These are phyloP conservation scores for Yamadazyma insecticola DNA, from an alignment of 805 yeast species.

Conservation along the genomic window DNA sequence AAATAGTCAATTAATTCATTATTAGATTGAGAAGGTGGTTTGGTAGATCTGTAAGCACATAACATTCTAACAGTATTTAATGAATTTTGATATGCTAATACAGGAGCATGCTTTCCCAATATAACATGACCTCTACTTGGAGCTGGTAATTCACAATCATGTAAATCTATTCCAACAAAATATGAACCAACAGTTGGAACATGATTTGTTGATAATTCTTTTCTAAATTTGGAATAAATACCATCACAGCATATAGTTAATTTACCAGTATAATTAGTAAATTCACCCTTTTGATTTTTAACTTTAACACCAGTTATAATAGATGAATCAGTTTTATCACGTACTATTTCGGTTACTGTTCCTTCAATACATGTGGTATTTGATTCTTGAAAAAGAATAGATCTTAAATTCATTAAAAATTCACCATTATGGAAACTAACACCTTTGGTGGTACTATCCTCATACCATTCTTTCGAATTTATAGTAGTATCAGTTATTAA, in stretches of 20 bases:
- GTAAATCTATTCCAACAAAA: slow-evolving; percentile 78
- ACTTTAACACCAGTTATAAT: slow-evolving; percentile 77
- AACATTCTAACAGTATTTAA: slow-evolving; percentile 80
- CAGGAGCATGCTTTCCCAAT: slow-evolving; percentile 81
- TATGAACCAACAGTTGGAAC: slow-evolving; percentile 73
- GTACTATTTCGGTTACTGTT: slow-evolving; percentile 64
- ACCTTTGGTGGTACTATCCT: slow-evolving; percentile 57
- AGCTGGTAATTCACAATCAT: slow-evolving; percentile 70
- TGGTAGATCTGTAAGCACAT: slow-evolving; percentile 75
- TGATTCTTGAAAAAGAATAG: slow-evolving; percentile 59
- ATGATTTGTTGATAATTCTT: slow-evolving; percentile 55
- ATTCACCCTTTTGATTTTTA: slow-evolving; percentile 40
- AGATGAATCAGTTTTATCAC: slow-evolving; percentile 42
- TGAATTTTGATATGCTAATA: slow-evolving; percentile 82
- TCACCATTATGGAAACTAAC: slow-evolving; percentile 92
- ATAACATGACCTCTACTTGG: slow-evolving; percentile 86
- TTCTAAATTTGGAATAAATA: slow-evolving; percentile 87
- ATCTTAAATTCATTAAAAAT: slow-evolving; percentile 72
- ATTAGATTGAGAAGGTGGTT: slow-evolving; percentile 60
- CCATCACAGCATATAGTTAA: slow-evolving; percentile 87
- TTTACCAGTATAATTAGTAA: slow-evolving; percentile 47
- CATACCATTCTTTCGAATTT: slow-evolving; percentile 50
- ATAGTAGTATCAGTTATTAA: slow-evolving; percentile 45
- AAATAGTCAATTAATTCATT: slow-evolving; percentile 62
- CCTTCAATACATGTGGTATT: slow-evolving; percentile 82